Conservation (phyloP, 2,329 filamentous ascomycete species). For the Aspergillus awamori region DNA sequence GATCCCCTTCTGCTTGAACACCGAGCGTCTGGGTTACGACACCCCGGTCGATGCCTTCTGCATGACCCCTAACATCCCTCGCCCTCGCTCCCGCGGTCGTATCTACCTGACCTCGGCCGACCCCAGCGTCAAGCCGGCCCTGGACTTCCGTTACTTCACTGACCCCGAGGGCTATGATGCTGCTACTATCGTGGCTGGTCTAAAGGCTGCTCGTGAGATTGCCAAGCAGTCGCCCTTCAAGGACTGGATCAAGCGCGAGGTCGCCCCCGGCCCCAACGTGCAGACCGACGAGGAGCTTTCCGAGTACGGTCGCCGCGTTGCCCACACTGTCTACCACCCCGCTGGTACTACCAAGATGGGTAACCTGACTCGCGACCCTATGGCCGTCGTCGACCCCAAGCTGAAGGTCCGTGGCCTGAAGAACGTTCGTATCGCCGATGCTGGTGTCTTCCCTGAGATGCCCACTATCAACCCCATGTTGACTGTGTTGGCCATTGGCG, state of each 20-base stretch:
- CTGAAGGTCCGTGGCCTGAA: constrained; percentile 73
- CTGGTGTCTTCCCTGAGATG: constrained; percentile 87
- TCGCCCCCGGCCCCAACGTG: constrained; percentile 73
- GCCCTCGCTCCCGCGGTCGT: constrained; percentile 74
- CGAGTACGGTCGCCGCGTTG: constrained; percentile 77
- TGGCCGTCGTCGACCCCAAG: constrained; percentile 78
- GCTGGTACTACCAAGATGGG: constrained; percentile 92
- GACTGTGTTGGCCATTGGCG: constrained; percentile 80
- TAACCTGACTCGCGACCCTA: constrained; percentile 65
- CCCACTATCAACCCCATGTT: constrained; percentile 87
- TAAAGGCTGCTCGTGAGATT: constrained; percentile 75
- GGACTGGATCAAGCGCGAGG: constrained; percentile 79
- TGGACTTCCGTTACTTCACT: constrained; percentile 89
- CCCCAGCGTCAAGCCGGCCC: constrained; percentile 74
- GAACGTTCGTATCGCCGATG: constrained; percentile 78
- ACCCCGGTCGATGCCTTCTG: constrained; percentile 77
- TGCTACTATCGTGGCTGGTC: constrained; percentile 75
- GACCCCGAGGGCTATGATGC: constrained; percentile 84
- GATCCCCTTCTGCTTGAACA: constrained; percentile 89
- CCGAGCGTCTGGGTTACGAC: constrained; percentile 74
- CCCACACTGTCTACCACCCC: constrained; percentile 89
- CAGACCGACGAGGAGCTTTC: constrained; percentile 78
- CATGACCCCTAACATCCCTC: constrained; percentile 90
- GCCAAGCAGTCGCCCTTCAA: constrained; percentile 76
- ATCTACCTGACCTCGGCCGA: constrained; percentile 77